Conservation (phyloP, 768 basidiomycete genomes). For the Russula foetens region DNA sequence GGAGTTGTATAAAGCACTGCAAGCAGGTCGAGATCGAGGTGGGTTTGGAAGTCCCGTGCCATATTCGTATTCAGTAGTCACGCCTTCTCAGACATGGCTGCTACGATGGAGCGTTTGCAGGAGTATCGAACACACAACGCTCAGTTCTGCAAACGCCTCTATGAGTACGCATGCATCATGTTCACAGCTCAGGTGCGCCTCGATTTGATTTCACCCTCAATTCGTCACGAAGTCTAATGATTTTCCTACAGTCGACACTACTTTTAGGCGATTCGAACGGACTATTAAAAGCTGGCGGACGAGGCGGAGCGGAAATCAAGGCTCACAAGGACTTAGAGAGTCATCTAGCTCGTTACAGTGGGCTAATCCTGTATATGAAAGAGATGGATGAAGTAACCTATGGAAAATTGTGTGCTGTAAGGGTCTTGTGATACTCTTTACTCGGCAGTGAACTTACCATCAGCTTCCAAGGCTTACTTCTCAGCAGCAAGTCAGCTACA, state of each 20-base stretch:
- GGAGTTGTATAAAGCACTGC: constrained; percentile 90
- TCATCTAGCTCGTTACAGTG: constrained; percentile 82
- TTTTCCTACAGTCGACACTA: constrained; percentile 46
- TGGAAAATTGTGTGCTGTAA: constrained; percentile 81
- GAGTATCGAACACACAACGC: constrained; percentile 86
- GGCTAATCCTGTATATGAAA: constrained; percentile 85
- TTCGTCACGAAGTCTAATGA: not conserved
- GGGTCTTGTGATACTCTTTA: constrained; percentile 24
- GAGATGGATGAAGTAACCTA: constrained; percentile 93
- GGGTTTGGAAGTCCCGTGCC: constrained; percentile 9
- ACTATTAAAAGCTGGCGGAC: constrained; percentile 34
- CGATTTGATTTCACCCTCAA: not conserved
- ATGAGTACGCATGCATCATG: constrained; percentile 88
- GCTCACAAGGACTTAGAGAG: constrained; percentile 71
- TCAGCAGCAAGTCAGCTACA: constrained; percentile 79
- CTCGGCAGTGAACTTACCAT: not conserved
- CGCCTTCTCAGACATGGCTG: constrained; percentile 73
- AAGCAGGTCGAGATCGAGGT: constrained; percentile 87
- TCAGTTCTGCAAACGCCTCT: constrained; percentile 89
- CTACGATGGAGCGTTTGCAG: constrained; percentile 85
- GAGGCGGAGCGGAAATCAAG: constrained; percentile 41
- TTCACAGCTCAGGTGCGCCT: constrained; percentile 74
- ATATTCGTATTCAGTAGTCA: not conserved
- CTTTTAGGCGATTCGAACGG: constrained; percentile 59
- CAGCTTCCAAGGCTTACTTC: constrained; percentile 68